Evolutionary conservation across 2,329 filamentous ascomycete genomes (phyloP), one percentile per base, ranked within the genome.

Genomic region (Celoporthe dispersa): DNA sequence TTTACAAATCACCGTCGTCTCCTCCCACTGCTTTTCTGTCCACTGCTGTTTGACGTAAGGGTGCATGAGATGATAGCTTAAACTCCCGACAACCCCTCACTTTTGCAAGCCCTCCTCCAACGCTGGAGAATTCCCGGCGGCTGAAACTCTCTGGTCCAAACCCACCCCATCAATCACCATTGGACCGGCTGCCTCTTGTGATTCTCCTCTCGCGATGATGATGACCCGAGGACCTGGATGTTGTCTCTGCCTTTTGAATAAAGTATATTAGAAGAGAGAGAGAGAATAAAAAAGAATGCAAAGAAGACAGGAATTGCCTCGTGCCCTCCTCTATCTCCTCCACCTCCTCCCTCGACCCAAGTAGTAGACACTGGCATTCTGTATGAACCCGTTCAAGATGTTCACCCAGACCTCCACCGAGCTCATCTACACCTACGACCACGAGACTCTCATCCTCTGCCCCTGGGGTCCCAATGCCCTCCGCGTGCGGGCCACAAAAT

Each of bases 391-490:
- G 41, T 11, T 14, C 12, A 72, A 61, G 6, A 70, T 75, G 74
- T 70, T 75, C 57, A 55, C 44, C 19, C 53, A 74, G 60, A 44
- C 72, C 12, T 9, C 48, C 25, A 66, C 53, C 57, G 68, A 73
- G n/a, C 71, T 76, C 12, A 61, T 73, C 66, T 75, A 74, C 67
- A 78, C 71, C 51, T 81, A 69, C 66, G 84, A 86, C 75, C 81
- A 81, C n/a, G 83, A 86, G 72, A 75, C 79, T 33, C 77, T 86
- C 68, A 82, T 82, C 78, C 78, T 87, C 66, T 82, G 86, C 65
- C 76, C 84, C 48, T 86, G 84, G 84, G 84, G 84, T 22, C 71
- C 76, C 14, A 81, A 85, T 71, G 83, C 84, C 0, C 73, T 86
- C 7, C 82, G 85, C 44, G 75, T 86, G 7, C 82, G 84, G 31